Evolutionary conservation across 441 rosid genomes (phyloP), one percentile per base, ranked within the genome.

Genomic region (Euphorbia corollata): DNA sequence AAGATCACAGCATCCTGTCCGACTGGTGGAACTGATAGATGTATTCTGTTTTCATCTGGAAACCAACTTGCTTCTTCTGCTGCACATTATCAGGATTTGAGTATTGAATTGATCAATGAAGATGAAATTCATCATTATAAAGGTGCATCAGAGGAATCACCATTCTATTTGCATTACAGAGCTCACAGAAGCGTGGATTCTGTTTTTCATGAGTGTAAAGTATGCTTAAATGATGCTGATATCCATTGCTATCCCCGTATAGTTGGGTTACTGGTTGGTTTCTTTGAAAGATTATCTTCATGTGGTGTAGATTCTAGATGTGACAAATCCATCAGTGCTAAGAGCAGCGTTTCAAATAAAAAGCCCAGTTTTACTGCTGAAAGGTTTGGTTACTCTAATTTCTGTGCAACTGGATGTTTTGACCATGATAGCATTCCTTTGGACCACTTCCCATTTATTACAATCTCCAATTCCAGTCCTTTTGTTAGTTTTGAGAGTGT

Each of bases 371-470:
- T 84, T 73, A 84, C 68, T 68, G 81, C 82, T 75, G 79, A 80
- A 75, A 77, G 79, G 78, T 91, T 86, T 84, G 97, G 92, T 65
- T 85, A 79, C 82, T 94, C 97, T 48, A 91, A 91, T 78, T 87
- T 82, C 82, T 67, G 67, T 69, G 94, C 82, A 79, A 73, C 71
- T 62, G 79, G 84, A 61, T 76, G 80, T 57, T 74, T 85, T 57
- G 80, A 79, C 36, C 5, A 71, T 76, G 85, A 79, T 64, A 75
- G 82, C 78, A 83, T 89, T 80, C 80, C 92, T 75, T 71, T 90
- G 67, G 88, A 86, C 63, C 75, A 48, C 71, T 94, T 80, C 84
- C 97, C 97, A 59, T 94, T 91, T 74, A 66, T 86, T 71, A 83
- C 92, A 23, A 74, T 86, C 38, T 56, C 58, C 70, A 86, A 86